Conservation (phyloP, 371 early-diverging fungal species). For the Mucor velutinosus region DNA sequence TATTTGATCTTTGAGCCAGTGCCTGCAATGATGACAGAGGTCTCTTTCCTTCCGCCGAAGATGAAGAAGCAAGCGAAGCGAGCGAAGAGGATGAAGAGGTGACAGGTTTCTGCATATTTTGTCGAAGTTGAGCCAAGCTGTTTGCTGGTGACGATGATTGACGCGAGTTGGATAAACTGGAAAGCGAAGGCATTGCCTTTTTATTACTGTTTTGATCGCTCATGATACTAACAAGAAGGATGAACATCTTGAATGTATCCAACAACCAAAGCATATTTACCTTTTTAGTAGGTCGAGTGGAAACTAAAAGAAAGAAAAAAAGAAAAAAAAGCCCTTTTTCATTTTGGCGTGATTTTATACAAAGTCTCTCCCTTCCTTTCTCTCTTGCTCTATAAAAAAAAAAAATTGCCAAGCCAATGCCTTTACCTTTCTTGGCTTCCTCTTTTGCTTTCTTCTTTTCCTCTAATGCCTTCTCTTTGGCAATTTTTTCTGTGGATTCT, state of each 20-base stretch:
- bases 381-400: neutral
- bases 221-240: neutral
- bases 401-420: neutral
- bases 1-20: constrained; percentile 30
- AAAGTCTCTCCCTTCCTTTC: neutral
- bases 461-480: constrained; percentile 35
- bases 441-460: constrained; percentile 47
- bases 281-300: neutral
- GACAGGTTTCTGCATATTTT: constrained; percentile 23
- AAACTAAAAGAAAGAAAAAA: neutral
- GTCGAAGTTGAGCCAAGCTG: constrained; percentile 16
- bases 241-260: neutral
- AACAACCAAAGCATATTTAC: neutral
- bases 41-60: constrained; percentile 3
- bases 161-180: constrained; percentile 17
- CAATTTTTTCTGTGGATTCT: constrained; percentile 36
- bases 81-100: constrained; percentile 2
- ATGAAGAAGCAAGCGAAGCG: constrained; percentile 9
- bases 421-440: constrained; percentile 31
- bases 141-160: neutral
- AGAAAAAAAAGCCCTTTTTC: neutral
- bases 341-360: neutral
- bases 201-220: neutral
- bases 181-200: constrained; percentile 15
- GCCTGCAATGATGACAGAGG: constrained; percentile 29